These are phyloP conservation scores for Ceratobasidium sp. DNA, from an alignment of 1,284 basidiomycete species.

Conservation along the genomic window DNA sequence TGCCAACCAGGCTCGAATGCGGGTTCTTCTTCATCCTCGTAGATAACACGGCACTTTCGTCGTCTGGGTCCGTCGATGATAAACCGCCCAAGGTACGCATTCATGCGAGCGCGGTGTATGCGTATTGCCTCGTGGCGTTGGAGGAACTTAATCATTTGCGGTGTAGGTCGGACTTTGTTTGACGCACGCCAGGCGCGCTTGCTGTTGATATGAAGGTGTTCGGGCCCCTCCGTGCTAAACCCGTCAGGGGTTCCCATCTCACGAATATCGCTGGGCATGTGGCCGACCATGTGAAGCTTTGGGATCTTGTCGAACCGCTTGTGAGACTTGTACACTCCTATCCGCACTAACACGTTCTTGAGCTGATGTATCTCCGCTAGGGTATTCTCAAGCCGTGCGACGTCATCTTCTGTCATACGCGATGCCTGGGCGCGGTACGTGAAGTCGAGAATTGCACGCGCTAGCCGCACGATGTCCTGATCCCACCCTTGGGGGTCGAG, in stretches of 20 bases:
- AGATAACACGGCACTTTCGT: neutral
- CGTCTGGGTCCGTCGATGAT: too few relatives aligned
- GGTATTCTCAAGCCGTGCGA: slow-evolving; percentile 29
- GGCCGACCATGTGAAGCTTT: slow-evolving; percentile 46
- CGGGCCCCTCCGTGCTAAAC: slow-evolving; percentile 48
- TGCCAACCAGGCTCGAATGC: neutral
- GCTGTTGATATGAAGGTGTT: slow-evolving; percentile 46
- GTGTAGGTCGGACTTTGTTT: slow-evolving; percentile 25
- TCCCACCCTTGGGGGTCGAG: neutral
- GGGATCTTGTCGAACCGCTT: slow-evolving; percentile 24
- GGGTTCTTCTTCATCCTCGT: neutral
- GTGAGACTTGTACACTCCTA: neutral
- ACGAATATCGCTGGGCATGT: slow-evolving; percentile 23
- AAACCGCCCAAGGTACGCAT: neutral
- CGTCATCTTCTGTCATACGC: neutral
- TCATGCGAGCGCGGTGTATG: slow-evolving; percentile 13
- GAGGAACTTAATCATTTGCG: slow-evolving; percentile 16
- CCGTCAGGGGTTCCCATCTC: slow-evolving; percentile 47
- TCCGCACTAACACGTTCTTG: neutral
- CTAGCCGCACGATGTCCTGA: slow-evolving; percentile 32
- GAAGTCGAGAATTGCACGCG: neutral
- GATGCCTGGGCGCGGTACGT: neutral
- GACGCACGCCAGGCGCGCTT: slow-evolving; percentile 22
- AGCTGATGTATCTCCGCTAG: slow-evolving; percentile 22
- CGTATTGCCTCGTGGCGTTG: neutral